Percentiles rank a stretch among this genome's conserved stretches.
Evolutionary conservation across 1,284 basidiomycete genomes (phyloP).

Genomic region (Melanopsichium pennsylvanicum): DNA sequence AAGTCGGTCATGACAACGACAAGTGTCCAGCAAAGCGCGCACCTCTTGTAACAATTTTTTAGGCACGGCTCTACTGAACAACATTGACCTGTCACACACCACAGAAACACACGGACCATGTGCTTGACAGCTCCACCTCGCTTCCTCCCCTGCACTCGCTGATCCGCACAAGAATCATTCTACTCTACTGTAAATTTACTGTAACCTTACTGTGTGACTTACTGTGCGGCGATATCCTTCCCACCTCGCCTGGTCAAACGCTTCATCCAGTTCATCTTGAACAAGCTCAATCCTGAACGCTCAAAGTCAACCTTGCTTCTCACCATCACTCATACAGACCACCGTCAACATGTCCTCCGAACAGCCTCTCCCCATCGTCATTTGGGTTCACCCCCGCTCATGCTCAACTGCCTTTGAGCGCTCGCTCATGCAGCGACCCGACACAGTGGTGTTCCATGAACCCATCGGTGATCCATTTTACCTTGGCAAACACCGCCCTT

Average conservation of each 20-base stretch:
- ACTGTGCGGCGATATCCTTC: too few relatives aligned
- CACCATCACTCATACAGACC: not conserved
- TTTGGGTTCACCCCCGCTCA: constrained; percentile 56
- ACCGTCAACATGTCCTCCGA: constrained; percentile 10
- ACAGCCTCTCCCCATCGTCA: constrained; percentile 47
- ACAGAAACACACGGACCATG: constrained; percentile 19
- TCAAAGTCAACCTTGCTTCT: not conserved
- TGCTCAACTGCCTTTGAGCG: constrained; percentile 61
- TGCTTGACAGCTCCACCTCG: constrained; percentile 5
- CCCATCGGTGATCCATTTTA: constrained; percentile 61
- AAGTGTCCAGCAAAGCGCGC: too few relatives aligned
- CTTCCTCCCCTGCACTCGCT: constrained; percentile 7
- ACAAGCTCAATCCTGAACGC: too few relatives aligned
- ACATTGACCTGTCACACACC: too few relatives aligned
- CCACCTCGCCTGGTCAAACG: too few relatives aligned
- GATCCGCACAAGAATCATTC: constrained; percentile 1
- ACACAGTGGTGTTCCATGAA: constrained; percentile 58
- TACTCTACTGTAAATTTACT: too few relatives aligned
- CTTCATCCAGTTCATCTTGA: too few relatives aligned
- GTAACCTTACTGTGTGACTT: too few relatives aligned
- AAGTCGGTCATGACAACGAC: too few relatives aligned
- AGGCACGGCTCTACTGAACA: too few relatives aligned
- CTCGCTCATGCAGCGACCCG: constrained; percentile 56
- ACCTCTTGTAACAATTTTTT: too few relatives aligned
- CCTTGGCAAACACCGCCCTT: constrained; percentile 43